These are phyloP conservation scores for Suillus occidentalis DNA, from an alignment of 768 basidiomycete species.

Conservation along the genomic window DNA sequence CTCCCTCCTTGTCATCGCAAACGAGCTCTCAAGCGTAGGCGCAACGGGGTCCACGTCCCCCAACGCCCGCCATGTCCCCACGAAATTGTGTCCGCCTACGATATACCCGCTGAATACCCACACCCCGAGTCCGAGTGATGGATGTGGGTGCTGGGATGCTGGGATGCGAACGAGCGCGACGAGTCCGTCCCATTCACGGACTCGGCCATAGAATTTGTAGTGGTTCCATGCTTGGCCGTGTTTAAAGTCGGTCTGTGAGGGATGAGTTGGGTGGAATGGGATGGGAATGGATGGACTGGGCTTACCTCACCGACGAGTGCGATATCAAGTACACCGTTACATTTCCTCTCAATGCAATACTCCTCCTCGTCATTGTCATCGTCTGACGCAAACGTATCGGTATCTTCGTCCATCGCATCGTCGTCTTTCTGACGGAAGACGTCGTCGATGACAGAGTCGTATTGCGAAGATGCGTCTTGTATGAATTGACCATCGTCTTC, in stretches of 20 bases:
- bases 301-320: slow-evolving; percentile 60
- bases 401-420: slow-evolving; percentile 12
- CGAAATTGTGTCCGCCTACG: slow-evolving; percentile 61
- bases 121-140: slow-evolving; percentile 14
- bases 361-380: slow-evolving; percentile 22
- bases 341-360: slow-evolving; percentile 32
- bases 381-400: slow-evolving; percentile 24
- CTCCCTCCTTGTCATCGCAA: slow-evolving; percentile 46
- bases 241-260: slow-evolving; percentile 44
- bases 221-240: slow-evolving; percentile 50
- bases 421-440: neutral
- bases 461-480: neutral
- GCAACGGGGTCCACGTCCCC: slow-evolving; percentile 42
- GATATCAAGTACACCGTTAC: slow-evolving; percentile 60
- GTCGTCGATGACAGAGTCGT: neutral
- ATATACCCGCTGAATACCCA: slow-evolving; percentile 72
- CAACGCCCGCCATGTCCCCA: slow-evolving; percentile 65
- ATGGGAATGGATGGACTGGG: slow-evolving; percentile 2
- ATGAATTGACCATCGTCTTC: slow-evolving; percentile 28
- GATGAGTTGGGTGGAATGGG: neutral
- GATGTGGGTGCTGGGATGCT: slow-evolving; percentile 9
- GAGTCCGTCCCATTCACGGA: slow-evolving; percentile 60
- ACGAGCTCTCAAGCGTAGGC: slow-evolving; percentile 64
- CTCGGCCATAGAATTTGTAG: slow-evolving; percentile 51
- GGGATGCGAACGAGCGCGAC: slow-evolving; percentile 50